phyloP scores from a whole-genome alignment of 2,329 filamentous ascomycete genomes.

The Microsporum audouinii region DNA sequence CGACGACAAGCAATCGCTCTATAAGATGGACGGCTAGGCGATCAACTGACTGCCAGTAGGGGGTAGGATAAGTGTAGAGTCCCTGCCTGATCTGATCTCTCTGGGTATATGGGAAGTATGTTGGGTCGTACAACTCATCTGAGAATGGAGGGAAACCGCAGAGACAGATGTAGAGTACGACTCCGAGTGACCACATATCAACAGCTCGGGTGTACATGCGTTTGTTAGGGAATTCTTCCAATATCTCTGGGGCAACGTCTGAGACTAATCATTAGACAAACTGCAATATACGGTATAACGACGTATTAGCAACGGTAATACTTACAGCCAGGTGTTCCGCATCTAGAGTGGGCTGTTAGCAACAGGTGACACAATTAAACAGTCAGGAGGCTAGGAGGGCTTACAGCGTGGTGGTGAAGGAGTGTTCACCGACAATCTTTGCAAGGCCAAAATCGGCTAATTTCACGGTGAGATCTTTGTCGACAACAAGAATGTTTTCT shows the following conservation, averaged over 20 bases:
- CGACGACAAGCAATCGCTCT: constrained; percentile 84
- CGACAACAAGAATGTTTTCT: constrained; percentile 83
- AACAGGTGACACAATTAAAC: neutral
- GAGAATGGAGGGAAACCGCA: constrained; percentile 97
- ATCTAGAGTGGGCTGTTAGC: constrained; percentile 28
- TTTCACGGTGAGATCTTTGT: constrained; percentile 78
- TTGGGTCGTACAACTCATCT: constrained; percentile 66
- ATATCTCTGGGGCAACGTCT: constrained; percentile 89
- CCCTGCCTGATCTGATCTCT: constrained; percentile 83
- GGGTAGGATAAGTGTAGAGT: constrained; percentile 85
- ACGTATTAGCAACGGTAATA: neutral
- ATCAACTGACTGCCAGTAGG: constrained; percentile 85
- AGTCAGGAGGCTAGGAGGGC: constrained; percentile 16
- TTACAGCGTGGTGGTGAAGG: constrained; percentile 86
- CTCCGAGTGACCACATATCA: constrained; percentile 94
- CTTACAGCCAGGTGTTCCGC: constrained; percentile 83
- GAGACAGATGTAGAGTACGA: constrained; percentile 92
- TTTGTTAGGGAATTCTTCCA: constrained; percentile 60
- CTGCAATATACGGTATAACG: neutral
- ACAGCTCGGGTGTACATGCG: constrained; percentile 90
- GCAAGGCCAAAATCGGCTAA: constrained; percentile 92
- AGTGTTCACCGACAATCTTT: constrained; percentile 97
- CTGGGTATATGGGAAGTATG: constrained; percentile 72
- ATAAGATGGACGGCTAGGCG: constrained; percentile 87
- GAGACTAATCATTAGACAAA: constrained; percentile 8